These are phyloP conservation scores for Diversispora eburnea DNA, from an alignment of 192 early-diverging fungal species.

Conservation along the genomic window DNA sequence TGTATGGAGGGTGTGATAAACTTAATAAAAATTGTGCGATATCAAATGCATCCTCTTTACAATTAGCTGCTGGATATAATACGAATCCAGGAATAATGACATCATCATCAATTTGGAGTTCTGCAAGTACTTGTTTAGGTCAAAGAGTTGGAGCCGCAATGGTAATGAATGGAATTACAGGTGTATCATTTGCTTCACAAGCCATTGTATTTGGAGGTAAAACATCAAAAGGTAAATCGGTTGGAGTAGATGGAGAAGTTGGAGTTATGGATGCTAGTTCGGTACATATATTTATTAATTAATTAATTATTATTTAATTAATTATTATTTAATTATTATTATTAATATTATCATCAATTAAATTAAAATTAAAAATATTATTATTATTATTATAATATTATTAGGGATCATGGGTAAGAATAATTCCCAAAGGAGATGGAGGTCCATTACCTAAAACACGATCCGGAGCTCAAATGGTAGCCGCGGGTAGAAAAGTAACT, in stretches of 20 bases:
- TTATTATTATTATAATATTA: not conserved
- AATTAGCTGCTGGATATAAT: not conserved
- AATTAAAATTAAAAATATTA: not conserved
- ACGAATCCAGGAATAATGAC: no score
- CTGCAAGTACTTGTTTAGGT: not conserved
- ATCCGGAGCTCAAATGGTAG: constrained; percentile 7
- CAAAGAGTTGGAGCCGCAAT: constrained; percentile 10
- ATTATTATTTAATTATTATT: not conserved
- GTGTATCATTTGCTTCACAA: not conserved
- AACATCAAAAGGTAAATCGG: not conserved
- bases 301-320: not conserved
- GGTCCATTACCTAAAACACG: not conserved
- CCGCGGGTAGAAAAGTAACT: not conserved
- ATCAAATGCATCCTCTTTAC: not conserved
- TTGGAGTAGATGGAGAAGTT: constrained; percentile 3
- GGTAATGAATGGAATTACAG: not conserved
- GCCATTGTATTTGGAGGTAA: constrained; percentile 16
- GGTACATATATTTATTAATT: not conserved
- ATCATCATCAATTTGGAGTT: not conserved
- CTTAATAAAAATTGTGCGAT: not conserved
- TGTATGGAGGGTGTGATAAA: constrained; percentile 13
- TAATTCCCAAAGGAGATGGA: constrained; percentile 3
- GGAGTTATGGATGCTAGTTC: constrained; percentile 6
- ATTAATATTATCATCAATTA: not conserved
- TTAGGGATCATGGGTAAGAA: constrained; percentile 17